Evolutionary conservation across 2,329 filamentous ascomycete genomes (phyloP).

Genomic region (Orbilia javanica): DNA sequence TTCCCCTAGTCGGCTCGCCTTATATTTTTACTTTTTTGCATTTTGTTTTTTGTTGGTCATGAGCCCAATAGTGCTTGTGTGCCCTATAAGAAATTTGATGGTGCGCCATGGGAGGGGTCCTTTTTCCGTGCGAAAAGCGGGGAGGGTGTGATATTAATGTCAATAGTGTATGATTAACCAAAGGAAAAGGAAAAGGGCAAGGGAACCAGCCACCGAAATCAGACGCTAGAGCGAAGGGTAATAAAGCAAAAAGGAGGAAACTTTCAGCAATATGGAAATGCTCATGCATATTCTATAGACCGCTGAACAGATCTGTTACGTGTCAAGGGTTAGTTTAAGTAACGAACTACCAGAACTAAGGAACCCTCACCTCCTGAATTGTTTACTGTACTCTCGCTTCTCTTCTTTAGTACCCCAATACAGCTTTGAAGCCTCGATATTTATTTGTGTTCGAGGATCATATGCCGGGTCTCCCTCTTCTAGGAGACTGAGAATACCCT

Average conservation of each 20-base stretch:
- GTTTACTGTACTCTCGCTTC: conserved; percentile 85
- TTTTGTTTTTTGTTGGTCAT: background rate
- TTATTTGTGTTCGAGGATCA: conserved; percentile 87
- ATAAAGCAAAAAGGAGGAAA: background rate
- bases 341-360: background rate
- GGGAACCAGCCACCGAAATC: background rate
- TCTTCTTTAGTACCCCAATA: conserved; percentile 86
- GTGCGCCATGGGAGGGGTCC: conserved; percentile 10
- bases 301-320: conserved; percentile 50
- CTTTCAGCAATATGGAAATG: background rate
- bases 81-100: background rate
- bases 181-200: background rate
- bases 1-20: no score
- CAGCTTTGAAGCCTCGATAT: conserved; percentile 85
- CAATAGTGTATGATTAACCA: background rate
- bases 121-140: conserved; percentile 1
- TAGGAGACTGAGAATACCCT: conserved; percentile 82
- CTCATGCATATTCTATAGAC: conserved; percentile 57
- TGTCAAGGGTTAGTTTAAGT: background rate
- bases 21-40: background rate
- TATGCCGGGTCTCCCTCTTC: conserved; percentile 90
- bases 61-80: no score
- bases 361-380: conserved; percentile 75
- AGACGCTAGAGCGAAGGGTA: background rate
- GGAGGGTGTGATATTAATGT: background rate